These are phyloP conservation scores for Sugiyamaella grinbergsii DNA, from an alignment of 1,139 yeast species.

Conservation along the genomic window DNA sequence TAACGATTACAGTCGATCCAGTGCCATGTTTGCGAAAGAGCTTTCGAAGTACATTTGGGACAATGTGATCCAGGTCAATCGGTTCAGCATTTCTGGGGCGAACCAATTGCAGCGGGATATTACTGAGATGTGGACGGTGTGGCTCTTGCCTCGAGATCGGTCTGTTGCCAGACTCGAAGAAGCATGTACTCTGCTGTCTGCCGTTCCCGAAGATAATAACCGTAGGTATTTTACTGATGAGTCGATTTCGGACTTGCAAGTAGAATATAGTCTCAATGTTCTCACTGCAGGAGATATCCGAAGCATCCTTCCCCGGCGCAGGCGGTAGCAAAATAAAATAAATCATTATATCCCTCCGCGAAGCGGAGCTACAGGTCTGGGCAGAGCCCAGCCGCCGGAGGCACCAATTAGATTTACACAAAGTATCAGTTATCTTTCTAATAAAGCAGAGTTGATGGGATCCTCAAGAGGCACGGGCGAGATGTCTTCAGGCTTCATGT, in stretches of 20 bases:
- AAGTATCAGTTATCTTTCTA: constrained; percentile 5
- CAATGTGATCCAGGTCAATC: constrained; percentile 63
- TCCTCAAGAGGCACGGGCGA: constrained; percentile 13
- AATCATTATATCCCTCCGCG: too few relatives aligned
- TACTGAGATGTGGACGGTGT: constrained; percentile 45
- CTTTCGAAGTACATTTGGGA: constrained; percentile 57
- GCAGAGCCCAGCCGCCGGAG: too few relatives aligned
- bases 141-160: constrained; percentile 39
- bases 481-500: constrained; percentile 5
- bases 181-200: constrained; percentile 25
- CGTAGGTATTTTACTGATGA: neutral
- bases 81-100: constrained; percentile 59
- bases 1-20: constrained; percentile 35
- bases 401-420: neutral
- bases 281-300: constrained; percentile 28
- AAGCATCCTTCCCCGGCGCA: constrained; percentile 24
- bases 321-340: too few relatives aligned
- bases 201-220: neutral
- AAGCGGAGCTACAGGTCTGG: too few relatives aligned
- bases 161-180: constrained; percentile 30
- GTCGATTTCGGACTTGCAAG: constrained; percentile 15
- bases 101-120: constrained; percentile 60
- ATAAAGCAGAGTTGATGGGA: constrained; percentile 3
- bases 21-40: constrained; percentile 47
- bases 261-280: constrained; percentile 16